Percentiles rank a stretch among this genome's conserved stretches.
These are phyloP conservation scores for Giardia duodenalis DNA, from an alignment of 208 protist genomes.

Conservation along the genomic window DNA sequence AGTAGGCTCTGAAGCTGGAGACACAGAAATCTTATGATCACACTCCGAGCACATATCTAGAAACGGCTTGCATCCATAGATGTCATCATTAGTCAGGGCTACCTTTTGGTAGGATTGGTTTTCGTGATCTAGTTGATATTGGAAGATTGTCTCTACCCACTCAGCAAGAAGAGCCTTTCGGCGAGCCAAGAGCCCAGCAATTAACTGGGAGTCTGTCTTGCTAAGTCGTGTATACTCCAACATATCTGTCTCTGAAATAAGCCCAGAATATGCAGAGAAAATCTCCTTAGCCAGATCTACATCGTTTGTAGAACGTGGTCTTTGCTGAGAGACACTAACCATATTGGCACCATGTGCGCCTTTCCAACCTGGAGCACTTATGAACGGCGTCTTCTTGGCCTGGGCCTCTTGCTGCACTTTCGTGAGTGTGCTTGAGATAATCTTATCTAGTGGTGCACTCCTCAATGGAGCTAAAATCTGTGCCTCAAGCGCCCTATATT, in stretches of 20 bases:
- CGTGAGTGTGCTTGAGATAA: neutral
- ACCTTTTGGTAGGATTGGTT: neutral
- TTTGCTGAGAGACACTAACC: neutral
- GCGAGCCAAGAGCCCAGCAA: neutral
- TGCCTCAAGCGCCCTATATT: neutral
- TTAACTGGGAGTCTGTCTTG: neutral
- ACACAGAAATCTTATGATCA: neutral
- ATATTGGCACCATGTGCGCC: too few relatives aligned
- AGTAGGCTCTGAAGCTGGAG: neutral
- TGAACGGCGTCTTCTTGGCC: neutral
- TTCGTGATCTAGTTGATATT: neutral
- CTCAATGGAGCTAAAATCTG: neutral
- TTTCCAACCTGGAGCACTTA: neutral
- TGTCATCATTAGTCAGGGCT: neutral
- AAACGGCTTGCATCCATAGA: neutral
- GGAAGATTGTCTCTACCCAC: neutral
- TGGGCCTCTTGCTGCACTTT: neutral
- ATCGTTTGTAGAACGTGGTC: neutral
- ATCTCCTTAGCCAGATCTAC: neutral
- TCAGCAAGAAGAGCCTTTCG: neutral
- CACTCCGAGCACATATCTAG: too few relatives aligned
- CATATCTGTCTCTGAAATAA: neutral
- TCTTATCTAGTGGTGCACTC: neutral
- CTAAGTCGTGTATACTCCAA: neutral
- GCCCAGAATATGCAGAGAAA: neutral